phyloP scores from a whole-genome alignment of 331 rosid species.

The Stylosanthes scabra region DNA sequence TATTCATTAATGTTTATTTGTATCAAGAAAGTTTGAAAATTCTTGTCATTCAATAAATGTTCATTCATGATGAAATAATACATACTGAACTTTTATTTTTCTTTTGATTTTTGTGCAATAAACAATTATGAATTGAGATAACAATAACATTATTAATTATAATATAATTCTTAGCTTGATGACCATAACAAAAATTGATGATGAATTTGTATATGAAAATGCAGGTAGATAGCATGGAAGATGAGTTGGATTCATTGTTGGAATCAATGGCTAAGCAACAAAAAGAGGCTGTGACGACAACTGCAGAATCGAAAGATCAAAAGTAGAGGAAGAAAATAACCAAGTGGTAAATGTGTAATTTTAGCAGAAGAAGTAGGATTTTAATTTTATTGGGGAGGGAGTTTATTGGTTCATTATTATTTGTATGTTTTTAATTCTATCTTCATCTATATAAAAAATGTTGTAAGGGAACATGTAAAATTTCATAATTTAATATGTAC shows the following conservation, averaged over 20 bases:
- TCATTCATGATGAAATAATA: background rate
- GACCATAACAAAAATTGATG: background rate
- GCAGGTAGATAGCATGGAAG: slow-evolving; percentile 53
- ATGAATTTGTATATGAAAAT: slow-evolving; percentile 20
- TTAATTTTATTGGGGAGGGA: background rate
- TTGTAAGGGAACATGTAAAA: background rate
- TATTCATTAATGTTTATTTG: too few relatives aligned
- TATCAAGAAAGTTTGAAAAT: background rate
- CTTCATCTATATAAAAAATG: background rate
- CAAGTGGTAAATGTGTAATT: background rate
- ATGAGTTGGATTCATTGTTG: slow-evolving; percentile 33
- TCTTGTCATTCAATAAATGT: background rate
- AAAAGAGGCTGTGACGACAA: background rate
- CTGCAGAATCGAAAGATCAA: slow-evolving; percentile 27
- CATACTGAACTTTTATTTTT: background rate
- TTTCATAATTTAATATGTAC: too few relatives aligned
- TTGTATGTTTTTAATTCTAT: background rate
- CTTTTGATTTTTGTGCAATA: background rate
- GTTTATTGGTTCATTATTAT: background rate
- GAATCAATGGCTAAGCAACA: slow-evolving; percentile 18
- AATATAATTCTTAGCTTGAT: too few relatives aligned
- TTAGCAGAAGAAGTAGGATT: background rate
- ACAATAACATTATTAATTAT: too few relatives aligned
- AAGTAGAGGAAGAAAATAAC: background rate
- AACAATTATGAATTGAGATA: background rate